These are phyloP conservation scores for Phytophthora ohioensis DNA, from an alignment of 352 stramenopile genomes.

Conservation along the genomic window DNA sequence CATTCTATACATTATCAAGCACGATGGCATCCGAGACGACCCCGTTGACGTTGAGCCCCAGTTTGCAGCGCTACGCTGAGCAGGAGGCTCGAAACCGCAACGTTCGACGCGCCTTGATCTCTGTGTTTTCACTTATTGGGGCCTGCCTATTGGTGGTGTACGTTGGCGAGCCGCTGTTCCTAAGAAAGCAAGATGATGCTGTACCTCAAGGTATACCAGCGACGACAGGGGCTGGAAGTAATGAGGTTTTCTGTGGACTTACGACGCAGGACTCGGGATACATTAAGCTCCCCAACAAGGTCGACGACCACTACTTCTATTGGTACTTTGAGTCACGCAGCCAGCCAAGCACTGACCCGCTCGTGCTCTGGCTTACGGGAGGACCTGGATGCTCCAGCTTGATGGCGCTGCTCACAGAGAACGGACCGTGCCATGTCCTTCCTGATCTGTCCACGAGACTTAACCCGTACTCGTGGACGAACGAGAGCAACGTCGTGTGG, in stretches of 20 bases:
- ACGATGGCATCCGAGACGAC: constrained; percentile 37
- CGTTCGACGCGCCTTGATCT: constrained; percentile 27
- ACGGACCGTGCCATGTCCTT: constrained; percentile 67
- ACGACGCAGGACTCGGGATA: constrained; percentile 68
- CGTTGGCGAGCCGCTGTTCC: constrained; percentile 26
- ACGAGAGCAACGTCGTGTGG: constrained; percentile 73
- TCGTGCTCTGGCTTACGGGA: constrained; percentile 74
- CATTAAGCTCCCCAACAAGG: constrained; percentile 69
- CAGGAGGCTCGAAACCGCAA: constrained; percentile 38
- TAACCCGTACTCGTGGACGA: constrained; percentile 74
- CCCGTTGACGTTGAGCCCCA: constrained; percentile 27
- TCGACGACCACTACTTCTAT: constrained; percentile 81
- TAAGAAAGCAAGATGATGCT: constrained; percentile 6
- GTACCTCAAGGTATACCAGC: constrained; percentile 23
- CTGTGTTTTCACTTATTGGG: constrained; percentile 25
- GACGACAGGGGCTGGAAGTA: not conserved
- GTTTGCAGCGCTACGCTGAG: constrained; percentile 30
- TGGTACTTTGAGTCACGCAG: constrained; percentile 76
- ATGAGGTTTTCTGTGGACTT: constrained; percentile 58
- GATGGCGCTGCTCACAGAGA: constrained; percentile 69
- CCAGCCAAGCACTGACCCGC: constrained; percentile 53
- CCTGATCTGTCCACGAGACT: constrained; percentile 53
- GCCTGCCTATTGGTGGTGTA: constrained; percentile 30
- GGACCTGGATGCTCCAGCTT: constrained; percentile 70
- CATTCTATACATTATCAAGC: not conserved